phyloP scores from a whole-genome alignment of 2,329 filamentous ascomycete genomes.

The Trichothecium roseum region DNA sequence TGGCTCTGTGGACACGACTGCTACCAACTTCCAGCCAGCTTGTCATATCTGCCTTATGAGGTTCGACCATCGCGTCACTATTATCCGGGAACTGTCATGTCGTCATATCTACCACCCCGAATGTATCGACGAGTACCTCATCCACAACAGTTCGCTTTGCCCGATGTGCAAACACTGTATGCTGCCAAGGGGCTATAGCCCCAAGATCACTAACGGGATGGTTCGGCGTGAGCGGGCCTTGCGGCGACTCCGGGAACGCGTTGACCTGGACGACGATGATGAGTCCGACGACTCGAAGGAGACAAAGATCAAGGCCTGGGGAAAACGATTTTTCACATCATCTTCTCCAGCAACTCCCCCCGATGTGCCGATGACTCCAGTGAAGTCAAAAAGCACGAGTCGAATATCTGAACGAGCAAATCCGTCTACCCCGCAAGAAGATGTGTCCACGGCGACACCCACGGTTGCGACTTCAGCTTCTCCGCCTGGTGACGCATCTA shows the following conservation, averaged over 20 bases:
- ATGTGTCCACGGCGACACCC: background rate
- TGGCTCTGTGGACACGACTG: constrained; percentile 23
- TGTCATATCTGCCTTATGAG: constrained; percentile 88
- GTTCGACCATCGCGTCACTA: constrained; percentile 57
- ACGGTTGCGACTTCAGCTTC: background rate
- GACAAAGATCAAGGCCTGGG: constrained; percentile 23
- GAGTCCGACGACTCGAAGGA: constrained; percentile 15
- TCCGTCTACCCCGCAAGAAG: constrained; percentile 1
- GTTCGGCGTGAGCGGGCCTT: constrained; percentile 69
- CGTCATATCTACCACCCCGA: constrained; percentile 88
- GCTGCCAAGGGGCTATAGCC: constrained; percentile 57
- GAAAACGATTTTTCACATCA: constrained; percentile 21
- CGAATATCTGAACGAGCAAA: constrained; percentile 1
- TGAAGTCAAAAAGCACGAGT: constrained; percentile 6
- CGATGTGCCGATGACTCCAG: constrained; percentile 16
- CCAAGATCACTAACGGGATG: constrained; percentile 73
- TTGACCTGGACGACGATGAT: constrained; percentile 29
- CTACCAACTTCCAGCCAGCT: constrained; percentile 60
- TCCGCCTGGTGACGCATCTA: background rate
- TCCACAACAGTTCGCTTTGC: constrained; percentile 72
- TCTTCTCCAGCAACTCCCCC: constrained; percentile 8
- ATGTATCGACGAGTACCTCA: constrained; percentile 81
- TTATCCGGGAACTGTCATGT: constrained; percentile 79
- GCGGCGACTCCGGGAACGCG: constrained; percentile 45
- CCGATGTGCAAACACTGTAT: constrained; percentile 83